Percentiles rank a stretch among this genome's conserved stretches.
Evolutionary conservation across 352 stramenopile species (phyloP).

Genomic region (Phytophthora pinifolia): DNA sequence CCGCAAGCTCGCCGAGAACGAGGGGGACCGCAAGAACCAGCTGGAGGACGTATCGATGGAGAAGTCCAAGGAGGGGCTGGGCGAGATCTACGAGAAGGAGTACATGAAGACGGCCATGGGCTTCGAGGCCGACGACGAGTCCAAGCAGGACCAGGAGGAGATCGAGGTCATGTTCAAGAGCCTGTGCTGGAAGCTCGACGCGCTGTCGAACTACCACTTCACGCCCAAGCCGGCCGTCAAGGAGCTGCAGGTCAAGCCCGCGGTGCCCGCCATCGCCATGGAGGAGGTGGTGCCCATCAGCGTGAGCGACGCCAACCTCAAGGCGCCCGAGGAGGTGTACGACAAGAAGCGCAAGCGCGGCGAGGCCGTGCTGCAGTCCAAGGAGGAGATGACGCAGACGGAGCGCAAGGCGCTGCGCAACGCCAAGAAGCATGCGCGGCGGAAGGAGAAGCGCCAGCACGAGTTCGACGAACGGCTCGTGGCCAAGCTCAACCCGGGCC

Average conservation of each 20-base stretch:
- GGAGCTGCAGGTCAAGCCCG: constrained; percentile 86
- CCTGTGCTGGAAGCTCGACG: constrained; percentile 94
- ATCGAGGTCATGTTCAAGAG: constrained; percentile 95
- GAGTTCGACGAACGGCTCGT: constrained; percentile 92
- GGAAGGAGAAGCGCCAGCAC: constrained; percentile 90
- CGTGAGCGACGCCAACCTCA: constrained; percentile 83
- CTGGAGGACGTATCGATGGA: constrained; percentile 93
- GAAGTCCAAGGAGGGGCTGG: constrained; percentile 90
- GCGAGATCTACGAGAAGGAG: constrained; percentile 95
- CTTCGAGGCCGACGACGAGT: constrained; percentile 91
- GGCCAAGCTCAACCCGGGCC: constrained; percentile 93
- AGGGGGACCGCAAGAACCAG: constrained; percentile 81
- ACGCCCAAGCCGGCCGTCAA: constrained; percentile 92
- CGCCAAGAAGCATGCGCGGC: constrained; percentile 90
- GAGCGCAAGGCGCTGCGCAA: constrained; percentile 85
- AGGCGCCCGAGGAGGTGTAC: constrained; percentile 82
- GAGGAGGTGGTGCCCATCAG: constrained; percentile 84
- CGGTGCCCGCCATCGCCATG: constrained; percentile 82
- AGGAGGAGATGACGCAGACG: constrained; percentile 88
- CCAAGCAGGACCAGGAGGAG: constrained; percentile 92
- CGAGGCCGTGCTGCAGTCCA: constrained; percentile 74
- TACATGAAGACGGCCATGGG: constrained; percentile 95
- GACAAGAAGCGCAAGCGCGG: constrained; percentile 89
- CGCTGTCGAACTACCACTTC: constrained; percentile 96
- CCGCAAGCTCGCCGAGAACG: constrained; percentile 83